Evolutionary conservation across 1,284 basidiomycete genomes (phyloP).

Genomic region (Pseudozyma sp.): DNA sequence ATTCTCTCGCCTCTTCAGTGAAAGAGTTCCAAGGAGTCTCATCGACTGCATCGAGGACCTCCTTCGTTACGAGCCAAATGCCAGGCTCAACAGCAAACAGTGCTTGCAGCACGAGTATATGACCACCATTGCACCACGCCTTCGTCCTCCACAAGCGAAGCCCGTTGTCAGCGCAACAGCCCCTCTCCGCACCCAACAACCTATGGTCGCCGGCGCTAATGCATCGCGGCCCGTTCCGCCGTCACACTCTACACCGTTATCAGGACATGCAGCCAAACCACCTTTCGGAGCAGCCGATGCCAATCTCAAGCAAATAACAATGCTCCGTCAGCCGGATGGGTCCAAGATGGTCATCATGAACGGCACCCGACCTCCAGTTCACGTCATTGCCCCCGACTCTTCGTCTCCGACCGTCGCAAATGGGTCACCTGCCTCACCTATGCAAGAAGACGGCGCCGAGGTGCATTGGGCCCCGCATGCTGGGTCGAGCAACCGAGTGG

Average conservation of each 20-base stretch:
- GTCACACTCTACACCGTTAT: slow-evolving; percentile 50
- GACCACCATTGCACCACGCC: slow-evolving; percentile 74
- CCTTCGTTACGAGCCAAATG: slow-evolving; percentile 89
- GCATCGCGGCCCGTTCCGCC: slow-evolving; percentile 45
- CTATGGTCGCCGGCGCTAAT: slow-evolving; percentile 4
- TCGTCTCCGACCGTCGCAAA: slow-evolving; percentile 2
- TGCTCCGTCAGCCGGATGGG: slow-evolving; percentile 37
- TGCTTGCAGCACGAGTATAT: slow-evolving; percentile 92
- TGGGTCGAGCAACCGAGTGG: slow-evolving; percentile 21
- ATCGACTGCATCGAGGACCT: slow-evolving; percentile 92
- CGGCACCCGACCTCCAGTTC: slow-evolving; percentile 14
- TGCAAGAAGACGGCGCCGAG: slow-evolving; percentile 45
- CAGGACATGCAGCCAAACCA: slow-evolving; percentile 27
- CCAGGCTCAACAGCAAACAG: slow-evolving; percentile 84
- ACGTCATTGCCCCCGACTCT: slow-evolving; percentile 2
- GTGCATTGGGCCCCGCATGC: slow-evolving; percentile 46
- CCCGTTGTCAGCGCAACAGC: slow-evolving; percentile 47
- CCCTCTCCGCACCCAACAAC: slow-evolving; percentile 28
- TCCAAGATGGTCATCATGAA: slow-evolving; percentile 29
- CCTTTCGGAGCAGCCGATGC: slow-evolving; percentile 52
- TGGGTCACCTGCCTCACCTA: slow-evolving; percentile 41
- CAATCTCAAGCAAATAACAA: slow-evolving; percentile 37
- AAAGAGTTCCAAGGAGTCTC: slow-evolving; percentile 80
- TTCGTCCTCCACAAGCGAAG: slow-evolving; percentile 59
- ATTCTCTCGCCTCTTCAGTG: slow-evolving; percentile 82